phyloP scores from a whole-genome alignment of 2,329 filamentous ascomycete genomes.

The Cladorrhinum sp. region DNA sequence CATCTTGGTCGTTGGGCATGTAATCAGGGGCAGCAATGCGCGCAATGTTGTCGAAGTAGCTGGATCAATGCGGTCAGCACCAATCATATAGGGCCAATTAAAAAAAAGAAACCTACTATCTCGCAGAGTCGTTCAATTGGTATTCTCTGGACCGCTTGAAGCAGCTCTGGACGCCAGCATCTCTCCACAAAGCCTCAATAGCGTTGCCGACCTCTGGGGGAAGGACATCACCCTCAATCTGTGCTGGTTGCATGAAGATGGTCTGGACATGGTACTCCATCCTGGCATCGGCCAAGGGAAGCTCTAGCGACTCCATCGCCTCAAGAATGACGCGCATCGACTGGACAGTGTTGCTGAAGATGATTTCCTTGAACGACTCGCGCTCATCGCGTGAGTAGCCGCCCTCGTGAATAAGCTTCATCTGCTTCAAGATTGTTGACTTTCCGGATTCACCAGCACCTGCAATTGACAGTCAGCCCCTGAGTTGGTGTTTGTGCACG shows the following conservation, averaged over 20 bases:
- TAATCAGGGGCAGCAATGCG: conserved; percentile 90
- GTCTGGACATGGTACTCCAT: conserved; percentile 98
- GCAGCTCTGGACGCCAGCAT: conserved; percentile 87
- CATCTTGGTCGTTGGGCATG: conserved; percentile 92
- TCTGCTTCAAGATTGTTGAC: conserved; percentile 92
- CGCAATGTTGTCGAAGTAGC: conserved; percentile 94
- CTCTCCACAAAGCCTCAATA: conserved; percentile 90
- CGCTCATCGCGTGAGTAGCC: conserved; percentile 91
- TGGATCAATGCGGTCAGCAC: conserved; percentile 43
- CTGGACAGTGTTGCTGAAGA: conserved; percentile 68
- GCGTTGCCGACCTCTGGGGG: conserved; percentile 92
- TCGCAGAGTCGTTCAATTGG: conserved; percentile 91
- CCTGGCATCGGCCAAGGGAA: conserved; percentile 85
- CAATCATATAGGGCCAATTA: too few relatives aligned
- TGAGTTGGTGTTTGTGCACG: conserved; percentile 14
- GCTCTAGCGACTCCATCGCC: conserved; percentile 66
- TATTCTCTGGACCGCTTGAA: conserved; percentile 96
- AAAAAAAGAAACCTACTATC: conserved; percentile 67
- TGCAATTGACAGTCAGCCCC: conserved; percentile 37
- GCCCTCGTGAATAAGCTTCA: conserved; percentile 99
- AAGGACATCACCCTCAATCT: conserved; percentile 92
- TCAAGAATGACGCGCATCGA: conserved; percentile 68
- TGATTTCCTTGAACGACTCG: conserved; percentile 68
- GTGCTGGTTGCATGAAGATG: conserved; percentile 96
- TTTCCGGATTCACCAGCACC: conserved; percentile 98